Evolutionary conservation across 495 filamentous ascomycete species (phyloP).

Genomic region (Hyphodiscus hymeniophilus): DNA sequence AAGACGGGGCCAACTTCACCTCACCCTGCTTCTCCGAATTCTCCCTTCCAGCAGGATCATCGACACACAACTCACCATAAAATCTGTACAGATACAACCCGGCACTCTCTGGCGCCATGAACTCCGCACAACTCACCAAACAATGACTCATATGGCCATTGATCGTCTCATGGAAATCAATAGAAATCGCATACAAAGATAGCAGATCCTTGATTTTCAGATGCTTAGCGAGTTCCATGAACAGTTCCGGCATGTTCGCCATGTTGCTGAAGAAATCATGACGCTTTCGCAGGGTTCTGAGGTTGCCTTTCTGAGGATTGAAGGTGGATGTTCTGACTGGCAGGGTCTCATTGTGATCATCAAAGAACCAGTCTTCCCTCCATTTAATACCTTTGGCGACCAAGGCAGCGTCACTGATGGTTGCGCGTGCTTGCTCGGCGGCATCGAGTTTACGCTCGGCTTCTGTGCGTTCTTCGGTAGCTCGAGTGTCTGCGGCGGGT

Average conservation of each 20-base stretch:
- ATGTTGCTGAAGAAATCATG: constrained; percentile 40
- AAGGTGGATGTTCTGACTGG: background rate
- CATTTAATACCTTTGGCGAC: background rate
- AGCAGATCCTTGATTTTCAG: constrained; percentile 43
- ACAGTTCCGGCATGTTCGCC: constrained; percentile 37
- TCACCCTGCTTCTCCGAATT: background rate
- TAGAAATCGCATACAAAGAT: constrained; percentile 48
- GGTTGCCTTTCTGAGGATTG: background rate
- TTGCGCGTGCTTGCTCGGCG: background rate
- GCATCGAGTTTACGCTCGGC: background rate
- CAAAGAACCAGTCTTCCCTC: background rate
- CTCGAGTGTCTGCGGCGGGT: background rate
- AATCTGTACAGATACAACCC: constrained; percentile 41
- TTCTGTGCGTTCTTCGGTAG: background rate
- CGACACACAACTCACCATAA: constrained; percentile 43
- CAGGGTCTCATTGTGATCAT: background rate
- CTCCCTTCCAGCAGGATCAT: constrained; percentile 32
- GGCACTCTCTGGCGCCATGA: constrained; percentile 35
- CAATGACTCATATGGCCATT: constrained; percentile 36
- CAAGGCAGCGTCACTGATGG: background rate
- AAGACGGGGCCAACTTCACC: constrained; percentile 30
- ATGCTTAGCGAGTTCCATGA: constrained; percentile 38
- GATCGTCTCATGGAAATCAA: constrained; percentile 44
- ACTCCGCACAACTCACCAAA: constrained; percentile 18
- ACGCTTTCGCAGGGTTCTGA: background rate